Evolutionary conservation across 768 basidiomycete species (phyloP).

Genomic region (Lyophyllum shimeji): DNA sequence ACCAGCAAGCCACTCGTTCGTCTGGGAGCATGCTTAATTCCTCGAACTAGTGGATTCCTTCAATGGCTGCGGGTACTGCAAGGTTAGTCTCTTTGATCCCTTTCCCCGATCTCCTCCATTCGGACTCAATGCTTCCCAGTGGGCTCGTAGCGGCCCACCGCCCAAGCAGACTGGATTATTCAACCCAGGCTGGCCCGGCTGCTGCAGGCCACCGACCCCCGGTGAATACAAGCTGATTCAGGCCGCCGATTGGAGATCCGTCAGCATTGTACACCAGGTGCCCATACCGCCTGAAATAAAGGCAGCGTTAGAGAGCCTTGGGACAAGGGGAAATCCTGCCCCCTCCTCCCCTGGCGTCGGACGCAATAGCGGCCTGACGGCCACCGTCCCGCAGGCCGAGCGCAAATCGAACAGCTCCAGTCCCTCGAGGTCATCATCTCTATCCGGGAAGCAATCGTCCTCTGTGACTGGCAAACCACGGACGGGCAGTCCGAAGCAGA

Average conservation of each 20-base stretch:
- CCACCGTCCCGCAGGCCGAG: constrained; percentile 34
- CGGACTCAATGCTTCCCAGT: constrained; percentile 44
- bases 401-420: constrained; percentile 46
- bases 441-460: constrained; percentile 33
- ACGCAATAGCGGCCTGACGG: constrained; percentile 28
- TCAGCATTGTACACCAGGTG: constrained; percentile 72
- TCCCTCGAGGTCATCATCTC: constrained; percentile 34
- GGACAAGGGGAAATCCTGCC: constrained; percentile 35
- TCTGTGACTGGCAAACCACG: constrained; percentile 44
- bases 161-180: constrained; percentile 54
- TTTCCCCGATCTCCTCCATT: constrained; percentile 13
- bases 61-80: constrained; percentile 90
- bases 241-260: constrained; percentile 78
- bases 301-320: constrained; percentile 57
- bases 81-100: constrained; percentile 47
- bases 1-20: constrained; percentile 22
- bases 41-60: constrained; percentile 64
- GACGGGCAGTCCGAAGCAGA: constrained; percentile 53
- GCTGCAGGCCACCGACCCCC: constrained; percentile 72
- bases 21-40: constrained; percentile 14
- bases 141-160: constrained; percentile 63
- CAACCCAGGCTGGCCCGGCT: constrained; percentile 87
- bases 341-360: constrained; percentile 28
- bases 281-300: constrained; percentile 74
- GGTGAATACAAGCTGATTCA: constrained; percentile 63